A percentile compares a stretch with the other conserved stretches of the same genome.
phyloP scores from a whole-genome alignment of 352 stramenopile species.

The Phytophthora gonapodyides region DNA sequence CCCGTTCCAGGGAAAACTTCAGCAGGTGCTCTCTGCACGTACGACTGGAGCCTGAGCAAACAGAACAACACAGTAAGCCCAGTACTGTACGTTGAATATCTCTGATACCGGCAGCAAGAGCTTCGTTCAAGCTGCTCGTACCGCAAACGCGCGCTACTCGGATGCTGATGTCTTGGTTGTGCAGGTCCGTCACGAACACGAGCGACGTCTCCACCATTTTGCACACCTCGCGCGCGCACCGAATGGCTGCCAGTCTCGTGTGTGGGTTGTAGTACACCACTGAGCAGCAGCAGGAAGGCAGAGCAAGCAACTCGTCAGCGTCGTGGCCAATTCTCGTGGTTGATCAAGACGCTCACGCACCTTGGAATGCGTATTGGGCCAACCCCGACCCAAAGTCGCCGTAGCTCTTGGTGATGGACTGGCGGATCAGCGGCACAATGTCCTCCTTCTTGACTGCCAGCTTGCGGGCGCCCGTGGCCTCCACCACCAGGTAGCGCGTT shows the following conservation, averaged over 20 bases:
- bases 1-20: constrained; percentile 55
- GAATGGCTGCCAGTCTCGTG: constrained; percentile 59
- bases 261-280: constrained; percentile 69
- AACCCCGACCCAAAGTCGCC: constrained; percentile 70
- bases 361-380: constrained; percentile 82
- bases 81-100: neutral
- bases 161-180: constrained; percentile 64
- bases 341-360: constrained; percentile 25
- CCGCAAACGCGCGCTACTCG: constrained; percentile 71
- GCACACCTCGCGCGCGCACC: constrained; percentile 68
- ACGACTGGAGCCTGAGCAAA: constrained; percentile 51
- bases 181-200: constrained; percentile 68
- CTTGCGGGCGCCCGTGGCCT: constrained; percentile 53
- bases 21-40: constrained; percentile 58
- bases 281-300: constrained; percentile 23
- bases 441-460: constrained; percentile 64
- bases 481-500: constrained; percentile 74
- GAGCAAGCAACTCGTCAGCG: constrained; percentile 2
- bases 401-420: constrained; percentile 70
- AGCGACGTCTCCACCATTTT: constrained; percentile 79
- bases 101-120: neutral
- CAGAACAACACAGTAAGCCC: constrained; percentile 2
- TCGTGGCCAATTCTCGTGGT: neutral
- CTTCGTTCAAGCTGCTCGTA: constrained; percentile 30
- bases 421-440: constrained; percentile 54